Base-by-base conservation (phyloP, 495 filamentous ascomycete genomes). In the Penicillium crystallinum region DNA sequence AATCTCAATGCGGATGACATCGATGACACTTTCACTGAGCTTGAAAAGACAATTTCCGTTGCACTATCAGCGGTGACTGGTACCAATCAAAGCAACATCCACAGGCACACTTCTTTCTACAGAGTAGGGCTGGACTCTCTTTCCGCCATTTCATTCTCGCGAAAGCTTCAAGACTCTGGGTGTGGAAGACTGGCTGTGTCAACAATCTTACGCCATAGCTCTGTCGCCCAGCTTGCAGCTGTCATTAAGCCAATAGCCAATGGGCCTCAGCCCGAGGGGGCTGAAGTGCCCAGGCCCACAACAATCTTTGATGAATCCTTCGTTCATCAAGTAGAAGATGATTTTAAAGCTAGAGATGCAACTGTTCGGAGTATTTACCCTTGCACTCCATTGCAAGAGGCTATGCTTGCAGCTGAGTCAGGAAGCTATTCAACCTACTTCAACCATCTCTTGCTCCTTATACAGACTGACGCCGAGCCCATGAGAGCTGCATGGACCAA, bases 381-480 rank as follows among this genome's bases (percentile, higher is more conserved):
- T 19, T 93, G 89, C 57, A 91, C 89, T 3, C 86, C 89, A 2
- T 65, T 95, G 1, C 89, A 95, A 58, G 85, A 91, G 66, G 85
- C 82, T 8, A 93, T 92, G 87, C 72, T 95, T 7, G 81, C 77
- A 12, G 70, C 75, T n/a, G 73, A 75, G 3, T 71, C 63, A 7
- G 54, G 57, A 19, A 64, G 62, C 34, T 57, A 64, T 10, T 59
- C 57, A 1, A 57, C 77, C 8, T 86, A 86, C 54, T 78, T 68
- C 55, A 87, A 86, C 52, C 72, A 76, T 31, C 72, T 81, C 2
- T 52, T 77, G 4, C 69, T 85, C 45, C 61, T 69, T 9, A 55
- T 86, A 12, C 55, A 55, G 42, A 75, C 69, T 4, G 57, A 80
- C 12, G 49, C 81, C 9, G 61, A 61, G 6, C 34, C 17, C 1